A percentile compares a stretch with the other conserved stretches of the same genome.
Evolutionary conservation across 257 asterid genomes (phyloP).

Genomic region (Nicotiana undulata): DNA sequence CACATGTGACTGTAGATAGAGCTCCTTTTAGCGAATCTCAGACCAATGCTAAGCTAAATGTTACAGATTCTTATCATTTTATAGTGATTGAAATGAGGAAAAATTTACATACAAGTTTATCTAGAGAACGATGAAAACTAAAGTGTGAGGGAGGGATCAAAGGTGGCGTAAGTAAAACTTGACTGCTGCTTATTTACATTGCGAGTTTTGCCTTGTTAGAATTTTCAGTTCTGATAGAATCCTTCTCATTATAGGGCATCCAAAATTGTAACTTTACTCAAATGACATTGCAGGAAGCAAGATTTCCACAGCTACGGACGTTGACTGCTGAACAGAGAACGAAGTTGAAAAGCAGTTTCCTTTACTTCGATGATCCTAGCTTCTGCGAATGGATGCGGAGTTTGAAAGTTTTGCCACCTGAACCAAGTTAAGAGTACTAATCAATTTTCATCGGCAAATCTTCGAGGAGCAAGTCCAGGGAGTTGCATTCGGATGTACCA

Average conservation of each 20-base stretch:
- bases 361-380: conserved; percentile 92
- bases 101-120: background rate
- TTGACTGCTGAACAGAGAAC: conserved; percentile 69
- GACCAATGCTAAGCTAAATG: background rate
- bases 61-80: background rate
- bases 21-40: background rate
- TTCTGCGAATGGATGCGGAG: conserved; percentile 95
- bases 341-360: conserved; percentile 78
- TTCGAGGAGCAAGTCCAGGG: background rate
- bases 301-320: conserved; percentile 89
- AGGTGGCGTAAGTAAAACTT: background rate
- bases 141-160: background rate
- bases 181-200: background rate
- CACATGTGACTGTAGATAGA: background rate
- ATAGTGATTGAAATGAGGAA: background rate
- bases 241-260: background rate
- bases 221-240: background rate
- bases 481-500: conserved; percentile 3
- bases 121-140: background rate
- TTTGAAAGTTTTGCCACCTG: conserved; percentile 77
- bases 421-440: conserved; percentile 40
- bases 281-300: conserved; percentile 62
- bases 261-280: background rate
- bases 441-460: background rate
- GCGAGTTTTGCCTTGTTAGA: background rate